Evolutionary conservation across 495 filamentous ascomycete species (phyloP).

Genomic region (Pyrenula massariospora): DNA sequence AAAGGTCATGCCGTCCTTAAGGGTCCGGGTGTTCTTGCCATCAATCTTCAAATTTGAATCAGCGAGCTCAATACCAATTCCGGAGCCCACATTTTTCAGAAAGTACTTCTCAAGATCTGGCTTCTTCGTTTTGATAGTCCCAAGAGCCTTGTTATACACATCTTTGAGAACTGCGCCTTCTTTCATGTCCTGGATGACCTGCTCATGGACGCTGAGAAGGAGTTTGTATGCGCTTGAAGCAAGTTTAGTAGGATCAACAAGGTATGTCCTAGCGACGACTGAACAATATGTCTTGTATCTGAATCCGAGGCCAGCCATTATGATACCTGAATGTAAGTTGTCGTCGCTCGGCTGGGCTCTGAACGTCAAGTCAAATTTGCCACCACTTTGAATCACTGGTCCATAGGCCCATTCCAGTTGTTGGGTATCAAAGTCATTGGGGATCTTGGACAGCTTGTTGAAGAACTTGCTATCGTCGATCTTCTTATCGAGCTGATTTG

Average conservation of each 20-base stretch:
- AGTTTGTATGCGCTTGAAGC: constrained; percentile 92
- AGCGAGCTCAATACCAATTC: constrained; percentile 83
- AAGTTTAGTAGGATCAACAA: constrained; percentile 91
- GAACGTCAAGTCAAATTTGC: constrained; percentile 81
- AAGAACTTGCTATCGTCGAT: constrained; percentile 91
- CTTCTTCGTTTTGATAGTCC: constrained; percentile 69
- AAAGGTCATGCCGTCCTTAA: constrained; percentile 96
- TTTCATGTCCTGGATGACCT: constrained; percentile 76
- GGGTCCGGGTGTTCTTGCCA: constrained; percentile 63
- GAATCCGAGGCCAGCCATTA: constrained; percentile 80
- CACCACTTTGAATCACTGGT: constrained; percentile 90
- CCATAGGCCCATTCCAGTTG: constrained; percentile 90
- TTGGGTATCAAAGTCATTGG: constrained; percentile 73
- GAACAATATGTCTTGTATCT: constrained; percentile 92
- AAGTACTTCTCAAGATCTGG: constrained; percentile 92
- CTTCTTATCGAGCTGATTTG: constrained; percentile 76
- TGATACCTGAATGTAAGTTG: constrained; percentile 85
- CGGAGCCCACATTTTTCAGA: constrained; percentile 75
- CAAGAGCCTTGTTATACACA: constrained; percentile 78
- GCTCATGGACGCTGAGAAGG: constrained; percentile 73
- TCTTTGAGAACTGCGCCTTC: constrained; percentile 84
- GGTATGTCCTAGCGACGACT: constrained; percentile 78
- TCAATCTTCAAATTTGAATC: constrained; percentile 74
- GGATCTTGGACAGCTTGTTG: constrained; percentile 68
- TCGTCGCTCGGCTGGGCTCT: constrained; percentile 63